A percentile compares a stretch with the other conserved stretches of the same genome.
phyloP scores from a whole-genome alignment of 345 rosid genomes.

The Ceriops tagal region DNA sequence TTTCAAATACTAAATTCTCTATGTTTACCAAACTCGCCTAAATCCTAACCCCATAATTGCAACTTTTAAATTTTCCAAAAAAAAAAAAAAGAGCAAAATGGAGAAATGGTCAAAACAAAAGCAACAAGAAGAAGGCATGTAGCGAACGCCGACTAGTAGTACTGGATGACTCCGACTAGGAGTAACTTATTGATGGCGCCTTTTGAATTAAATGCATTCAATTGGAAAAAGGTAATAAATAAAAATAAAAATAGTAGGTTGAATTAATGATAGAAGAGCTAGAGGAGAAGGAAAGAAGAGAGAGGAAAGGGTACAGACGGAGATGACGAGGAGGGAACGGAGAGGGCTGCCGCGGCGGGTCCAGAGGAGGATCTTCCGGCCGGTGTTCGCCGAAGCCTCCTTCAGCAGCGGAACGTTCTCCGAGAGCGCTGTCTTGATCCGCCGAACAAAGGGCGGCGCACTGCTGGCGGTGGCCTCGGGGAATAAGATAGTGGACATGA shows the following conservation, averaged over 20 bases:
- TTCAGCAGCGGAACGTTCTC: constrained; percentile 51
- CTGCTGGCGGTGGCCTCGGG: constrained; percentile 34
- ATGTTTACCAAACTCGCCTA: too few species aligned
- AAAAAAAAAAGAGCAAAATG: too few species aligned
- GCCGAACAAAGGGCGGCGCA: constrained; percentile 39
- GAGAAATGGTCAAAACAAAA: too few species aligned
- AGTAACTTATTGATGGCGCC: too few species aligned
- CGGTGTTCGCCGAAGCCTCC: constrained; percentile 51
- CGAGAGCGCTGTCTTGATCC: constrained; percentile 43
- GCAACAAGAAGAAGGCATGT: too few species aligned
- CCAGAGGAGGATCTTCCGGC: constrained; percentile 52
- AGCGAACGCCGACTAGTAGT: too few species aligned
- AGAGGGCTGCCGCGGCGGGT: constrained; percentile 72
- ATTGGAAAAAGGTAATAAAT: not conserved
- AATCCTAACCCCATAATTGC: too few species aligned
- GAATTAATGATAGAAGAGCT: not conserved
- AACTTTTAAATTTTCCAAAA: too few species aligned
- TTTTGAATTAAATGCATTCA: not conserved
- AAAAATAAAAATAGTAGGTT: too few species aligned
- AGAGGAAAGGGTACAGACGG: constrained; percentile 41
- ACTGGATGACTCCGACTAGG: too few species aligned
- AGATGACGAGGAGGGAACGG: constrained; percentile 76
- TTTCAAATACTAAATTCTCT: too few species aligned
- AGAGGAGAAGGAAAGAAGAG: not conserved
- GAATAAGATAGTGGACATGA: constrained; percentile 42